Base-by-base conservation (phyloP, 75 land plant genomes). In the Selaginella tamariscina region DNA sequence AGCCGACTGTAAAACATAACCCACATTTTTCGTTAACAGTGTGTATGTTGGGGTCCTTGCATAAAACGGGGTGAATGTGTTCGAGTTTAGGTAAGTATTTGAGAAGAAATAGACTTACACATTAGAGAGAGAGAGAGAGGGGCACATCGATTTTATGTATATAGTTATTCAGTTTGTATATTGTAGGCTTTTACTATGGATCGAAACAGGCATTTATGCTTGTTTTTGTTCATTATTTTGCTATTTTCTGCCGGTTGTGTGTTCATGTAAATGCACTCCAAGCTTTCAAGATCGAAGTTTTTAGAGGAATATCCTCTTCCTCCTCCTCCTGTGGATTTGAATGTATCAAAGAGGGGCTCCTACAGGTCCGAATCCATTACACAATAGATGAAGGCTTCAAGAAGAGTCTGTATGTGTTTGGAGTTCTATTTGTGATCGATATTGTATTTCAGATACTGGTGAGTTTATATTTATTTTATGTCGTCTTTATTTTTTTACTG, bases 1-100 rank as follows among this genome's bases (percentile, higher is more conserved):
- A 93, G 75, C 73, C 98, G 80, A 1, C 98, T 92, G 72, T 93
- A 93, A 27, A 93, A 81, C 79, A 93, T 66, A 49, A 86, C 82
- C 98, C 98, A 89, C 26, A n/a, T n/a, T n/a, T n/a, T n/a, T n/a
- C n/a, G n/a, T n/a, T n/a, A n/a, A n/a, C n/a, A n/a, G n/a, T n/a
- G n/a, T n/a, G n/a, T n/a, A n/a, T n/a, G n/a, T n/a, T n/a, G n/a
- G n/a, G n/a, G n/a, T n/a, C n/a, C n/a, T n/a, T n/a, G n/a, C n/a
- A n/a, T n/a, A n/a, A n/a, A n/a, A n/a, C n/a, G n/a, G n/a, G n/a
- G n/a, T n/a, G n/a, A n/a, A n/a, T n/a, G n/a, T n/a, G n/a, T n/a
- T n/a, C n/a, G n/a, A n/a, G n/a, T n/a, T n/a, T n/a, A n/a, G n/a
- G n/a, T n/a, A n/a, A n/a, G n/a, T n/a, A n/a, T n/a, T n/a, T n/a